Conservation (phyloP, 2,329 filamentous ascomycete species). For the Periglandula ipomoeae region DNA sequence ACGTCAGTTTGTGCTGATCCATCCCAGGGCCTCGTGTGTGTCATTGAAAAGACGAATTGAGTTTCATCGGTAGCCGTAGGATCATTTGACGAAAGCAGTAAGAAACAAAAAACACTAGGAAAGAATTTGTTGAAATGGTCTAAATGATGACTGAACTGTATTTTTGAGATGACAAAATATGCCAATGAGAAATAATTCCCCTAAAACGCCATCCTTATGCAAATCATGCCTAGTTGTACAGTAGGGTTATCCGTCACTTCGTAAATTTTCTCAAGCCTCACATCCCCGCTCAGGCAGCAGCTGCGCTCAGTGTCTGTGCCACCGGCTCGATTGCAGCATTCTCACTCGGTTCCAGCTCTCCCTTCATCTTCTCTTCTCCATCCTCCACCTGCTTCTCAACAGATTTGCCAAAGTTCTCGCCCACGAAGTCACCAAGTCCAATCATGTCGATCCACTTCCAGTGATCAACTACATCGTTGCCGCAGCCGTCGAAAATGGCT, state of each 20-base stretch:
- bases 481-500: conserved; percentile 39
- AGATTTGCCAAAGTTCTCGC: conserved; percentile 20
- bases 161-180: background rate
- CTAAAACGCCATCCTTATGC: background rate
- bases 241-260: background rate
- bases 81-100: no score
- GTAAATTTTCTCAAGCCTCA: background rate
- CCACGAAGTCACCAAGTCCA: conserved; percentile 32
- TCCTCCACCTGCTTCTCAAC: conserved; percentile 24
- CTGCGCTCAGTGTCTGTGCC: conserved; percentile 1
- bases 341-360: conserved; percentile 25
- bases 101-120: no score
- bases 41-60: no score
- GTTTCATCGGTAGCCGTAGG: no score
- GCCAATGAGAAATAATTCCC: background rate
- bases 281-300: conserved; percentile 3
- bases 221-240: background rate
- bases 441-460: conserved; percentile 47
- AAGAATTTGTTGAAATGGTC: background rate
- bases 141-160: no score
- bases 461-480: conserved; percentile 28
- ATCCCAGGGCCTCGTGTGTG: no score
- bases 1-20: background rate
- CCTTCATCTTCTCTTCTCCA: conserved; percentile 25
- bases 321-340: conserved; percentile 8